Evolutionary conservation across 225 moss, liverwort and hornwort species (phyloP), one percentile per base, ranked within the genome.

Genomic region (Takakia lepidozioides): DNA sequence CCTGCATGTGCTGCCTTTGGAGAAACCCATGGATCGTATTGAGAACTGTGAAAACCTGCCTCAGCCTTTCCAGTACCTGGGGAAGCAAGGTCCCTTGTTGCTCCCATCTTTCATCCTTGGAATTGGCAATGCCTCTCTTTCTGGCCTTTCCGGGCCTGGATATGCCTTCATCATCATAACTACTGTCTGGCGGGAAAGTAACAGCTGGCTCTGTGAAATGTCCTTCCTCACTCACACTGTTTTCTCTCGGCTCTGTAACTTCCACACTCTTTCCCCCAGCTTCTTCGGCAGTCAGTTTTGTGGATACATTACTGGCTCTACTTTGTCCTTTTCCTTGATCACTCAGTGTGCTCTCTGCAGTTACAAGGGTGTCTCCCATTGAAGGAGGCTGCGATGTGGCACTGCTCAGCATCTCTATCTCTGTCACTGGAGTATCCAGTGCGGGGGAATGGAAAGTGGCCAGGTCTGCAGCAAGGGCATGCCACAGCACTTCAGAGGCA

Each of bases 1-100:
- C 72, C 52, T 88, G 88, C 80, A 92, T 88, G 51, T 73, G 80
- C 47, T 87, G 88, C 54, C 84, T 77, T 58, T 92, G 88, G 29
- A 92, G 61, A 49, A 92, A 92, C 24, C 85, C 92, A 54, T 85
- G 80, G 8, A 92, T 70, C 40, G 80, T 46, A 54, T 78, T 92
- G 46, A 92, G 52, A 18, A 80, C 68, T 35, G 63, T 70, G 48
- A 92, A 92, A 37, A 88, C 77, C 4, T 50, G 43, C 3, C 51
- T 43, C 24, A 88, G 20, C 48, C 70, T 80, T 68, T 75, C 69
- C 8, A 83, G 34, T 37, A 58, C 68, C 25, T 56, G 80, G 29
- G 92, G 87, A 62, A 84, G 54, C 36, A 52, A 26, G 3, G 48
- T 23, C 24, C 60, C 38, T 49, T 41, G 48, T 28, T 55, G 21